Conservation (phyloP, 1,284 basidiomycete species). For the Sporisorium scitamineum region DNA sequence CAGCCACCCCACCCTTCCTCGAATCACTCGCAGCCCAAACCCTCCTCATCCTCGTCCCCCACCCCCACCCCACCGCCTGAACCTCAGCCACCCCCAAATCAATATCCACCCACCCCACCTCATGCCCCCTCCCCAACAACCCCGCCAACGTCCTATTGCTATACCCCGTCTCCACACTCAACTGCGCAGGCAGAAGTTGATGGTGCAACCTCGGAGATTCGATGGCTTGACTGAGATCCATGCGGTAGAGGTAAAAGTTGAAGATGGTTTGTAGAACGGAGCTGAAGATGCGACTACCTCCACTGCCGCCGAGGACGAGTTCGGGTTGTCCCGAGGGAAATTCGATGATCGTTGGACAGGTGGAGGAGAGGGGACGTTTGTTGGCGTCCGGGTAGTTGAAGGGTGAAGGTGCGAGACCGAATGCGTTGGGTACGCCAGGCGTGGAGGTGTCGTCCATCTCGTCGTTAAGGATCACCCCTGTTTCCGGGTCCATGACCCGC, state of each 20-base stretch:
- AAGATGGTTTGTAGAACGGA: conserved; percentile 84
- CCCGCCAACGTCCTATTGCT: conserved; percentile 39
- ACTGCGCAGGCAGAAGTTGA: conserved; percentile 72
- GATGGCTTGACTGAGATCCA: conserved; percentile 82
- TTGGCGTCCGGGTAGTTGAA: conserved; percentile 70
- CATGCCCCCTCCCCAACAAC: conserved; percentile 47
- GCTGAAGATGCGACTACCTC: conserved; percentile 74
- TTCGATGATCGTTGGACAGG: conserved; percentile 70
- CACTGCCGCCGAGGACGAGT: conserved; percentile 69
- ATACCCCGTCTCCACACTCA: conserved; percentile 58
- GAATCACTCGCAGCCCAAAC: conserved; percentile 59
- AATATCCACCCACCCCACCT: conserved; percentile 55
- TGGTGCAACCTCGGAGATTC: conserved; percentile 91
- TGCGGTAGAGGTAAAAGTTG: conserved; percentile 81
- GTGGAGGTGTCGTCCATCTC: conserved; percentile 72
- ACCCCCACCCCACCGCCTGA: conserved; percentile 46
- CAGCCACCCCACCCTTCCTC: conserved; percentile 60
- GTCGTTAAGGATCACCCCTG: conserved; percentile 65
- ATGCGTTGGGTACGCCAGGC: conserved; percentile 70
- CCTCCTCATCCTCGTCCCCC: conserved; percentile 12
- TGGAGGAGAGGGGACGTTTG: conserved; percentile 70
- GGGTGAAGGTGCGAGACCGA: conserved; percentile 66
- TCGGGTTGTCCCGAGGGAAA: conserved; percentile 65
- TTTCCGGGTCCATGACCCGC: conserved; percentile 51
- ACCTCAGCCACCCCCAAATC: conserved; percentile 57